Percentiles rank a stretch among this genome's conserved stretches.
phyloP scores from a whole-genome alignment of 345 rosid genomes.

The Salix suchowensis region DNA sequence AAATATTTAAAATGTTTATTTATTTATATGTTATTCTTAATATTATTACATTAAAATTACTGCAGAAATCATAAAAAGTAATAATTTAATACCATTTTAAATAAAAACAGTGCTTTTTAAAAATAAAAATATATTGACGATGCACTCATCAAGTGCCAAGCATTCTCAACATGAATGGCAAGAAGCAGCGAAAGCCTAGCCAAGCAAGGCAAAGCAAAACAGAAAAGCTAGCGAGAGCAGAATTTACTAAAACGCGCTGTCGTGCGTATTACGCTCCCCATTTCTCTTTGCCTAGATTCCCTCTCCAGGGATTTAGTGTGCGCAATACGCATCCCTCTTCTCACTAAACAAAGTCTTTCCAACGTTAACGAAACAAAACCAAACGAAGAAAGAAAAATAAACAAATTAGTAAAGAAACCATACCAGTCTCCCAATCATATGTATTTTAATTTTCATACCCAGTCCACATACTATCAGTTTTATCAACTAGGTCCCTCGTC shows the following conservation, averaged over 20 bases:
- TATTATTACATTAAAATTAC: too few relatives aligned
- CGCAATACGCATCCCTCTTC: conserved; percentile 10
- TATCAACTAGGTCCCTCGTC: neutral
- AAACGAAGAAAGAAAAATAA: neutral
- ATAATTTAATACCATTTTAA: too few relatives aligned
- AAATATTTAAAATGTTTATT: too few relatives aligned
- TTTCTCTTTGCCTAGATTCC: neutral
- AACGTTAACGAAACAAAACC: neutral
- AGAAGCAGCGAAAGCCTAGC: neutral
- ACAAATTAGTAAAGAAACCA: neutral
- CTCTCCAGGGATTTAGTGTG: neutral
- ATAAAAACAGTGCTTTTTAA: too few relatives aligned
- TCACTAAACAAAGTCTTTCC: neutral
- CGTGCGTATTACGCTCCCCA: conserved; percentile 11
- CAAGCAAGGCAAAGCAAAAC: neutral
- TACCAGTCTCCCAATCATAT: neutral
- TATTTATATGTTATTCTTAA: too few relatives aligned
- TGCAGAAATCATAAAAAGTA: too few relatives aligned
- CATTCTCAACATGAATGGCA: neutral
- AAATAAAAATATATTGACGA: too few relatives aligned
- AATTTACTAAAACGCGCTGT: neutral
- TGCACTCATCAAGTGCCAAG: too few relatives aligned
- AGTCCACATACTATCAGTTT: neutral
- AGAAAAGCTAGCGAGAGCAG: neutral
- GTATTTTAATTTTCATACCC: neutral